phyloP scores from a whole-genome alignment of 495 filamentous ascomycete genomes.

The Poronia punctata region DNA sequence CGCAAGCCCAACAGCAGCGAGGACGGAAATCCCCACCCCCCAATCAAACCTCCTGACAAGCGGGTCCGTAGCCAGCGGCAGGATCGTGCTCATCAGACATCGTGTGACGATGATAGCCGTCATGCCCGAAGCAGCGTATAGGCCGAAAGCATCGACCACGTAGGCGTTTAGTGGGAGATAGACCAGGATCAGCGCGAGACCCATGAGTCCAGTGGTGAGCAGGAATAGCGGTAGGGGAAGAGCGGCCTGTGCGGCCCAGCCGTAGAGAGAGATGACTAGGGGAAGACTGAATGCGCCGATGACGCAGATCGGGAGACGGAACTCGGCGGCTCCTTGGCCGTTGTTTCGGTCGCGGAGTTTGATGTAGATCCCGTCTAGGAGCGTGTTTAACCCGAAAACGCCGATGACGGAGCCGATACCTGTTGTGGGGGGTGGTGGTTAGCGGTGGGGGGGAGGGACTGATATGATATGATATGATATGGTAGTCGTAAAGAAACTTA shows the following conservation, averaged over 20 bases:
- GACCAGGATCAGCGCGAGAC: slow-evolving; percentile 34
- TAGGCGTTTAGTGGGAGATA: slow-evolving; percentile 47
- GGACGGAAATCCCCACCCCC: slow-evolving; percentile 41
- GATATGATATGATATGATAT: background rate
- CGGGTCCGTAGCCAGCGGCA: slow-evolving; percentile 43
- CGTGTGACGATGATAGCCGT: slow-evolving; percentile 48
- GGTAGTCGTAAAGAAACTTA: slow-evolving; percentile 24
- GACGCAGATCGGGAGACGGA: slow-evolving; percentile 45
- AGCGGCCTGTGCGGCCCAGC: slow-evolving; percentile 36
- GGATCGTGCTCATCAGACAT: slow-evolving; percentile 47
- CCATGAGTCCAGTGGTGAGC: slow-evolving; percentile 28
- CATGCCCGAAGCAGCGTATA: slow-evolving; percentile 50
- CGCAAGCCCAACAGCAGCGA: slow-evolving; percentile 29
- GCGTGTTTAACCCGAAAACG: slow-evolving; percentile 37
- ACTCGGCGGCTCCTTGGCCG: slow-evolving; percentile 39
- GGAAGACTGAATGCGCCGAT: slow-evolving; percentile 38
- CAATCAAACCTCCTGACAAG: slow-evolving; percentile 40
- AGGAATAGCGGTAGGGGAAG: slow-evolving; percentile 37
- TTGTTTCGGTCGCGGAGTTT: slow-evolving; percentile 33
- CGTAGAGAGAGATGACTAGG: slow-evolving; percentile 37
- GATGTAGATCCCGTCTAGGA: slow-evolving; percentile 47
- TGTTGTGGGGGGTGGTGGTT: slow-evolving; percentile 18
- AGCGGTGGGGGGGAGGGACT: no score
- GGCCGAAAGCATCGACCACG: slow-evolving; percentile 50
- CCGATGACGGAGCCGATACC: slow-evolving; percentile 44